Percentiles rank a stretch among this genome's conserved stretches.
Conservation (phyloP, 2,329 filamentous ascomycete species). For the Fusarium sp. region DNA sequence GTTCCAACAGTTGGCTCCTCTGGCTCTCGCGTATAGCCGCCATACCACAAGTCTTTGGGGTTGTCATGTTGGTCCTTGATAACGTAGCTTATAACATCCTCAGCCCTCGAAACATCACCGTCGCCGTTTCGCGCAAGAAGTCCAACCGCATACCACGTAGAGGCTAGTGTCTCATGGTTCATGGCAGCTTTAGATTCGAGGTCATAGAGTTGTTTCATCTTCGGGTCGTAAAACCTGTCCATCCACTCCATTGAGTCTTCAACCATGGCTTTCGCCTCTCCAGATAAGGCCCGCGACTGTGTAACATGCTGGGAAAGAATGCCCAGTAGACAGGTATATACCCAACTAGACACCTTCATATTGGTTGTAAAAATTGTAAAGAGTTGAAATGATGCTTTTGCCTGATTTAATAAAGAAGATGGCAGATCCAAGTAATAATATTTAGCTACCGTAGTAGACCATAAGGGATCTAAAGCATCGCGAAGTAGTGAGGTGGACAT, state of each 20-base stretch:
- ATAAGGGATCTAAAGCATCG: background rate
- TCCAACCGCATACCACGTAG: constrained; percentile 23
- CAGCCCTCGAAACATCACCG: constrained; percentile 9
- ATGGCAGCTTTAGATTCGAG: constrained; percentile 12
- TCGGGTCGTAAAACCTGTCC: constrained; percentile 41
- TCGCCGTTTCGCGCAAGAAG: constrained; percentile 21
- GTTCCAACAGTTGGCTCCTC: constrained; percentile 24
- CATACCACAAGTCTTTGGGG: constrained; percentile 18
- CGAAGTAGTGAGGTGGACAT: background rate
- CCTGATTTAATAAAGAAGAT: background rate
- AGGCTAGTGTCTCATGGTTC: constrained; percentile 22
- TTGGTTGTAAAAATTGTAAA: background rate
- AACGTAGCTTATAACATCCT: constrained; percentile 16
- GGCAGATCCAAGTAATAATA: background rate
- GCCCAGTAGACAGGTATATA: background rate
- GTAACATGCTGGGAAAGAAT: background rate
- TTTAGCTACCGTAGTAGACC: background rate
- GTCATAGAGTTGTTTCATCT: constrained; percentile 19
- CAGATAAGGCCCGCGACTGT: constrained; percentile 6
- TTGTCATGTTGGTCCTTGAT: constrained; percentile 20
- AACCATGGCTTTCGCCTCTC: constrained; percentile 25
- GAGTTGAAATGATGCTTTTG: background rate
- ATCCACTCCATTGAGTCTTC: constrained; percentile 31
- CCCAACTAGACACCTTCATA: constrained; percentile 1
- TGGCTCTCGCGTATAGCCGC: constrained; percentile 14